Evolutionary conservation across 495 filamentous ascomycete genomes (phyloP).

Genomic region (Daldinia vernicosa): DNA sequence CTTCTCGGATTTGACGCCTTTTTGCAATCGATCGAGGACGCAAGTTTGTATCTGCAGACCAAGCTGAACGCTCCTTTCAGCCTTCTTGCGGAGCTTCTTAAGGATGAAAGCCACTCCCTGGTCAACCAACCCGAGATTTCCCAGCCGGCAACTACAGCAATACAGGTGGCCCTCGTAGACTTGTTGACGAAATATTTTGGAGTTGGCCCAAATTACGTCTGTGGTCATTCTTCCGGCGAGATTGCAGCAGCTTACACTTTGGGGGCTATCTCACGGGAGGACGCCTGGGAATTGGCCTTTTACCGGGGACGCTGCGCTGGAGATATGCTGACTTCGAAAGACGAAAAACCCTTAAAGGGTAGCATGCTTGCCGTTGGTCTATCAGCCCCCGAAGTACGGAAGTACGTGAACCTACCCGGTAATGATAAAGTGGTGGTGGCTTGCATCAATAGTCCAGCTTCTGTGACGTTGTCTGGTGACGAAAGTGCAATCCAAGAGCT

Average conservation of each 20-base stretch:
- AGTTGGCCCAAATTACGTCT: slow-evolving; percentile 59
- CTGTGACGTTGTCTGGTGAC: slow-evolving; percentile 54
- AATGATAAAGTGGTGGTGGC: slow-evolving; percentile 42
- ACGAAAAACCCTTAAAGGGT: slow-evolving; percentile 29
- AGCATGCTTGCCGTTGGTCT: slow-evolving; percentile 54
- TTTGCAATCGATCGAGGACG: slow-evolving; percentile 37
- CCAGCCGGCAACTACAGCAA: slow-evolving; percentile 53
- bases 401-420: slow-evolving; percentile 34
- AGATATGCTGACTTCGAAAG: slow-evolving; percentile 10
- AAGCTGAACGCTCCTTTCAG: slow-evolving; percentile 1
- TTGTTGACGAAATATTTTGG: slow-evolving; percentile 54
- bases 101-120: slow-evolving; percentile 27
- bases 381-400: slow-evolving; percentile 29
- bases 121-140: slow-evolving; percentile 38
- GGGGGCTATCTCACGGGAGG: slow-evolving; percentile 47
- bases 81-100: slow-evolving; percentile 23
- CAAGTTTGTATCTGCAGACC: slow-evolving; percentile 22
- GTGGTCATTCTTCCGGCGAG: slow-evolving; percentile 73
- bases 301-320: slow-evolving; percentile 41
- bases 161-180: slow-evolving; percentile 59
- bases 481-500: slow-evolving; percentile 43
- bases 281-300: slow-evolving; percentile 56
- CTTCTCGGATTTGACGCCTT: slow-evolving; percentile 44
- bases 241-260: slow-evolving; percentile 52
- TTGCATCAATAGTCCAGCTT: slow-evolving; percentile 55